A percentile compares a stretch with the other conserved stretches of the same genome.
Evolutionary conservation across 1,284 basidiomycete species (phyloP).

Genomic region (Vanrija humicola): DNA sequence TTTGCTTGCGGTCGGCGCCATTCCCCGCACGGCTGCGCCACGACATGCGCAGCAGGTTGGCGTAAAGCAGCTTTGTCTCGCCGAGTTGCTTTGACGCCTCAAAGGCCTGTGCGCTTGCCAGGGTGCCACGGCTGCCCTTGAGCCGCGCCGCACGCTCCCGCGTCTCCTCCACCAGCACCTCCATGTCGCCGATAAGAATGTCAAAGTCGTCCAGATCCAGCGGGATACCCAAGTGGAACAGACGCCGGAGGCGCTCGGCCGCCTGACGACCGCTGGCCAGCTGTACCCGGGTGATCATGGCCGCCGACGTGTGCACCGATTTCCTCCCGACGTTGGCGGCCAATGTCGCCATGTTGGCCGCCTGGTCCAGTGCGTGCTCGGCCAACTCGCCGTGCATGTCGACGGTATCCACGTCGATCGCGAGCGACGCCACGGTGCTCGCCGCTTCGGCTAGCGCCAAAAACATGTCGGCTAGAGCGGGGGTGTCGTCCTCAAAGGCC

Average conservation of each 20-base stretch:
- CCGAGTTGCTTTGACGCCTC: slow-evolving; percentile 39
- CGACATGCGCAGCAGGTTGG: slow-evolving; percentile 35
- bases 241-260: slow-evolving; percentile 37
- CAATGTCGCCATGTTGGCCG: slow-evolving; percentile 45
- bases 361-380: slow-evolving; percentile 46
- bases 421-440: slow-evolving; percentile 29
- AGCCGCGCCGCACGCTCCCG: slow-evolving; percentile 37
- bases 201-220: slow-evolving; percentile 44
- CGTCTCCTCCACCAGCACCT: slow-evolving; percentile 36
- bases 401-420: slow-evolving; percentile 30
- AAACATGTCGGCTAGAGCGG: slow-evolving; percentile 41
- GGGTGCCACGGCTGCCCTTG: slow-evolving; percentile 34
- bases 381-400: slow-evolving; percentile 40
- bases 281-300: slow-evolving; percentile 44
- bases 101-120: slow-evolving; percentile 35
- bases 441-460: slow-evolving; percentile 34
- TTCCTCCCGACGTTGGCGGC: slow-evolving; percentile 28
- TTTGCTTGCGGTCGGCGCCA: neutral
- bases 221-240: slow-evolving; percentile 34
- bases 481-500: slow-evolving; percentile 30
- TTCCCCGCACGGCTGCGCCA: slow-evolving; percentile 30
- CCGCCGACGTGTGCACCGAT: slow-evolving; percentile 27
- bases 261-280: slow-evolving; percentile 36
- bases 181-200: slow-evolving; percentile 37
- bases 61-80: slow-evolving; percentile 41